These are phyloP conservation scores for Cymbomonas tetramitiformis DNA, from an alignment of 139 green algal genomes.

Conservation along the genomic window DNA sequence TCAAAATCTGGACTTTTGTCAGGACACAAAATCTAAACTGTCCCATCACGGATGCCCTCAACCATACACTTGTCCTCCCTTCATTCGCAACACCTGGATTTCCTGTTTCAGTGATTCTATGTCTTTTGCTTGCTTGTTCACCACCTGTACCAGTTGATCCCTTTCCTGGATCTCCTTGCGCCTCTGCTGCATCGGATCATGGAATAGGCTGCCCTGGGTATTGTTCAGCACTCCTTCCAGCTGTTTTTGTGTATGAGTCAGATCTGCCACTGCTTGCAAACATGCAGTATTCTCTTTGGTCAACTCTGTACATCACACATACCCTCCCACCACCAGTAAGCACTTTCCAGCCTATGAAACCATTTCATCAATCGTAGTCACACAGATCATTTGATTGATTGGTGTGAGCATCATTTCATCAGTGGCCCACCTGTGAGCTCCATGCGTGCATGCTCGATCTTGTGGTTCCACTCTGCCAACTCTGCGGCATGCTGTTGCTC, in stretches of 20 bases:
- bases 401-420: constrained; percentile 39
- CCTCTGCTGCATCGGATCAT: constrained; percentile 18
- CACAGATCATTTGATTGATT: too few species aligned
- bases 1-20: too few species aligned
- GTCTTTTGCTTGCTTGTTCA: constrained; percentile 49
- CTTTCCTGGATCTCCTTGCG: constrained; percentile 40
- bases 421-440: constrained; percentile 33
- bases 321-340: too few species aligned
- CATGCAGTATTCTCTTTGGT: constrained; percentile 51
- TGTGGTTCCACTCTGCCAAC: constrained; percentile 27
- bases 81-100: constrained; percentile 36
- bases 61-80: too few species aligned
- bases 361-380: too few species aligned
- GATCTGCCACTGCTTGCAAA: constrained; percentile 40
- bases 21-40: too few species aligned
- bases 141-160: constrained; percentile 45
- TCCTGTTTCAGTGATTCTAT: constrained; percentile 49
- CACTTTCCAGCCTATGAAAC: too few species aligned
- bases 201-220: constrained; percentile 35
- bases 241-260: constrained; percentile 32
- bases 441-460: constrained; percentile 30
- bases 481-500: too few species aligned
- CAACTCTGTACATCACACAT: constrained; percentile 39
- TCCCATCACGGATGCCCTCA: too few species aligned
- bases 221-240: constrained; percentile 35